Evolutionary conservation across 2,329 filamentous ascomycete genomes (phyloP).

Genomic region (Colletotrichum scovillei): DNA sequence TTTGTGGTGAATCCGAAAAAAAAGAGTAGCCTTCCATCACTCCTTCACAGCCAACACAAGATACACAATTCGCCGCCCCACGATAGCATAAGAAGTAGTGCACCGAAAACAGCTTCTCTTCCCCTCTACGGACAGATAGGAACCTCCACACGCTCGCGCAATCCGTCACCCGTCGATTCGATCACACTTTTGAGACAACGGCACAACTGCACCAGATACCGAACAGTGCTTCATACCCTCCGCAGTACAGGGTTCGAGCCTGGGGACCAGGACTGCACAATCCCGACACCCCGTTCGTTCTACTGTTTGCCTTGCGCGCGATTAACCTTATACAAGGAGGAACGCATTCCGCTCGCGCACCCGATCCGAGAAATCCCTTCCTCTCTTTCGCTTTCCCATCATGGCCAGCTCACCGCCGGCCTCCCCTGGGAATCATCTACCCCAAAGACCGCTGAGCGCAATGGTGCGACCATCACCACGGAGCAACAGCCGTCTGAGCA

Average conservation of each 20-base stretch:
- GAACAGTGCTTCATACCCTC: slow-evolving; percentile 26
- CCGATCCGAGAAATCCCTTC: slow-evolving; percentile 26
- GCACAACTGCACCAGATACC: slow-evolving; percentile 20
- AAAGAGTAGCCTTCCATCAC: neutral
- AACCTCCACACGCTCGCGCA: slow-evolving; percentile 22
- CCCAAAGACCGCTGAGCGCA: slow-evolving; percentile 81
- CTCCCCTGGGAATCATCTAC: slow-evolving; percentile 65
- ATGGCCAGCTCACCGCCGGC: slow-evolving; percentile 79
- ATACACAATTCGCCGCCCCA: neutral
- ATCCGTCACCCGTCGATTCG: slow-evolving; percentile 19
- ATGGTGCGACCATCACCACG: slow-evolving; percentile 79
- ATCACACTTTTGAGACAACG: slow-evolving; percentile 28
- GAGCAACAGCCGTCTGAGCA: slow-evolving; percentile 88
- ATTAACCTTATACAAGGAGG: slow-evolving; percentile 28
- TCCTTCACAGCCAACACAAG: neutral
- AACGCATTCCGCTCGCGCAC: slow-evolving; percentile 21
- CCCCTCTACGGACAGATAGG: slow-evolving; percentile 1
- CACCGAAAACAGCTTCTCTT: slow-evolving; percentile 16
- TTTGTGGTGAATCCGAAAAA: neutral
- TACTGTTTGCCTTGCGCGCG: slow-evolving; percentile 8
- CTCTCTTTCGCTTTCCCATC: slow-evolving; percentile 40
- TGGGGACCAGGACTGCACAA: slow-evolving; percentile 19
- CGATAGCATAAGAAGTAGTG: slow-evolving; percentile 26
- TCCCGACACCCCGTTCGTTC: slow-evolving; percentile 24
- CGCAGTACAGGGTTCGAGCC: slow-evolving; percentile 26